Percentiles rank a stretch among this genome's conserved stretches.
Evolutionary conservation across 768 basidiomycete species (phyloP).

Genomic region (Hypholoma sublateritium): DNA sequence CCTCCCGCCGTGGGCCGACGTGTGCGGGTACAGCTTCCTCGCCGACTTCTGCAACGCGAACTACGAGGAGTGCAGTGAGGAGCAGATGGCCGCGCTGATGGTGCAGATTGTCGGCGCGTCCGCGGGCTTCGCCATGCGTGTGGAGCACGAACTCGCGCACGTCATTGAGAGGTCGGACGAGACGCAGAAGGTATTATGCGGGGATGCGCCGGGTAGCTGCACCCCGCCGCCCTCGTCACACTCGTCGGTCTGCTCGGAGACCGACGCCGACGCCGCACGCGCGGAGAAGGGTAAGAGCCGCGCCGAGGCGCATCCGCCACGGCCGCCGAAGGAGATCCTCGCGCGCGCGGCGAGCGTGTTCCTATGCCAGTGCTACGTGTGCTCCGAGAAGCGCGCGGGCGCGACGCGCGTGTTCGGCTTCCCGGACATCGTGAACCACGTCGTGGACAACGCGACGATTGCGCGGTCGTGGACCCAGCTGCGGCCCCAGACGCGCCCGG

Average conservation of each 20-base stretch:
- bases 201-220: neutral
- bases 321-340: neutral
- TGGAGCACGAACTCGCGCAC: neutral
- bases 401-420: neutral
- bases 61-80: neutral
- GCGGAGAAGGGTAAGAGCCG: neutral
- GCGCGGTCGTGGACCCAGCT: neutral
- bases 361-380: neutral
- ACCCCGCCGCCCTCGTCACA: neutral
- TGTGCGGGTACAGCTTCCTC: neutral
- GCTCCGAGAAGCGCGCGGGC: neutral
- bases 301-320: neutral
- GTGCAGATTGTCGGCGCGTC: neutral
- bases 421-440: neutral
- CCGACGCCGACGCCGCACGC: neutral
- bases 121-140: neutral
- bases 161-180: neutral
- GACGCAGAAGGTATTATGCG: neutral
- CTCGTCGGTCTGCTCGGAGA: neutral
- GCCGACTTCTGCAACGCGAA: neutral
- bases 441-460: neutral
- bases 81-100: neutral
- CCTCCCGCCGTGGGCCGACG: conserved; percentile 2
- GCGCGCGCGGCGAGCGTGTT: neutral
- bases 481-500: neutral